Evolutionary conservation across 2,329 filamentous ascomycete species (phyloP), one percentile per base, ranked within the genome.

Genomic region (Aspergillus unguis): DNA sequence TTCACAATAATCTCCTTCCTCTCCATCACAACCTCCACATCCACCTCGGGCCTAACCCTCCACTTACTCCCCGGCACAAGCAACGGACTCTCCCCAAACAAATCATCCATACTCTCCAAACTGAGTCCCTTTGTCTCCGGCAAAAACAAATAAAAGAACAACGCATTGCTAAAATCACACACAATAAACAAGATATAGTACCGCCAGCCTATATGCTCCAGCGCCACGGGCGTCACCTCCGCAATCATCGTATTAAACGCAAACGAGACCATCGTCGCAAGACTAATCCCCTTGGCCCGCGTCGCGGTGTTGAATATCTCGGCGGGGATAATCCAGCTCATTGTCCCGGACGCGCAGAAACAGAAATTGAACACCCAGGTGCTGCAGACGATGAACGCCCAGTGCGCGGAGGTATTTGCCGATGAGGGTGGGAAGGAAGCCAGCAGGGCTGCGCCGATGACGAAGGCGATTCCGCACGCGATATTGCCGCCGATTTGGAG

Each of bases 131-230:
- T 56, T 0, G 51, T 56, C 56, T 58, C 56, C 0, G 56, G 54
- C 11, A 58, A 17, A 25, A 49, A 54, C n/a, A 45, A 36, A 25
- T 33, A 56, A 3, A 56, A 25, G 6, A 44, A 45, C 17, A 44
- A 11, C 6, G 51, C 33, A 2, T 43, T 33, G 7, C 31, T 41
- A 17, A 48, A 41, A 27, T 31, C 36, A 28, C 36, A 48, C 28
- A 32, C 36, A 8, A 53, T 47, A 32, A 69, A 61, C n/a, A 69
- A 9, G 23, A 49, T 27, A 27, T 48, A 48, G 17, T 48, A 48
- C 36, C 46, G 36, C 46, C 49, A 52, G 17, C 49, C 49, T 23
- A 52, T 52, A 1, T 6, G 9, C 49, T 52, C 49, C 35, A 52
- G 27, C 27, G 49, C 49, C 28, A 52, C 32, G 6, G 49, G 49